Conservation (phyloP, 805 yeast genomes). For the Metschnikowia proteae region DNA sequence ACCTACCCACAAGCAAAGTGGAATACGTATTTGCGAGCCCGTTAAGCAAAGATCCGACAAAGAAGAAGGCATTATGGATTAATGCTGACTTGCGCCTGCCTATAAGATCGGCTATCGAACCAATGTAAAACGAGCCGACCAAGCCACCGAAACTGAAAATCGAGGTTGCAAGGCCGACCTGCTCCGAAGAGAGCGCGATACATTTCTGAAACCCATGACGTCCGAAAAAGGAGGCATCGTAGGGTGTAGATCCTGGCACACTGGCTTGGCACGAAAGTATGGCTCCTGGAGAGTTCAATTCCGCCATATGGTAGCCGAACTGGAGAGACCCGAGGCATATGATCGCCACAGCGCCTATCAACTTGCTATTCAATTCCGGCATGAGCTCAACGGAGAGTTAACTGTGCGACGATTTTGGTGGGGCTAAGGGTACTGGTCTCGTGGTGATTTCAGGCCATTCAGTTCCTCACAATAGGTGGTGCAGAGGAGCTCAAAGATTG, state of each 20-base stretch:
- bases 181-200: slow-evolving; percentile 51
- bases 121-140: slow-evolving; percentile 66
- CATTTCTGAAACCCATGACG: slow-evolving; percentile 45
- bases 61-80: slow-evolving; percentile 47
- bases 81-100: slow-evolving; percentile 61
- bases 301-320: slow-evolving; percentile 94
- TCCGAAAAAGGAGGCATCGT: slow-evolving; percentile 39
- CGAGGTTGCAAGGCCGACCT: slow-evolving; percentile 72
- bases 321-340: slow-evolving; percentile 79
- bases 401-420: too few species aligned
- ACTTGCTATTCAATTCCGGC: slow-evolving; percentile 21
- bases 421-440: too few species aligned
- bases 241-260: slow-evolving; percentile 31
- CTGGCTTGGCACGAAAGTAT: slow-evolving; percentile 53
- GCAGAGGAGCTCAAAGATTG: too few species aligned
- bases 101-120: slow-evolving; percentile 54
- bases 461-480: too few species aligned
- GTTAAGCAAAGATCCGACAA: slow-evolving; percentile 62
- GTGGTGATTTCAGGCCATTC: too few species aligned
- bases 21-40: slow-evolving; percentile 44
- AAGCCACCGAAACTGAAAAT: slow-evolving; percentile 83
- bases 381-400: background rate
- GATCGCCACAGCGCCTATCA: slow-evolving; percentile 48
- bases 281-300: slow-evolving; percentile 83
- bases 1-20: slow-evolving; percentile 60